These are phyloP conservation scores for Asterella californica DNA, from an alignment of 225 moss, liverwort and hornwort genomes.

Conservation along the genomic window DNA sequence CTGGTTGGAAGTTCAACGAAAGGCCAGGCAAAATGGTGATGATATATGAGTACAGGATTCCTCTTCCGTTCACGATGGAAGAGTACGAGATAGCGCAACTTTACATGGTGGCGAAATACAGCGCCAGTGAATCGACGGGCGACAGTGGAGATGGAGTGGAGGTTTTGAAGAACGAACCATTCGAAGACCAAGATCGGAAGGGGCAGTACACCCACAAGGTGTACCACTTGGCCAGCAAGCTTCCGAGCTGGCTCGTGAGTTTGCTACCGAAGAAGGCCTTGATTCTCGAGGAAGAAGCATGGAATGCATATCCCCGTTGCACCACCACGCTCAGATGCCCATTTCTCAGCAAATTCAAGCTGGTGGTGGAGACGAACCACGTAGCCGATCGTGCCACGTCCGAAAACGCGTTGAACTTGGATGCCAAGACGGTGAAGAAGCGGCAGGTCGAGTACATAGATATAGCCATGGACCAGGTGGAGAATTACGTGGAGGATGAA, in stretches of 20 bases:
- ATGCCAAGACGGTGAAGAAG: conserved; percentile 86
- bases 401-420: conserved; percentile 77
- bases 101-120: conserved; percentile 98
- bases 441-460: conserved; percentile 98
- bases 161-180: conserved; percentile 91
- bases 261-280: conserved; percentile 94
- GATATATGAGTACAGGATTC: conserved; percentile 59
- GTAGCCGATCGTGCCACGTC: conserved; percentile 68
- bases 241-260: conserved; percentile 96
- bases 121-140: conserved; percentile 93
- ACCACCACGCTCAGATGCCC: conserved; percentile 87
- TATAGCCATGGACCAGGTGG: conserved; percentile 93
- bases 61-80: conserved; percentile 83
- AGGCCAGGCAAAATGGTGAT: conserved; percentile 32
- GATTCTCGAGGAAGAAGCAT: conserved; percentile 97
- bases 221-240: conserved; percentile 97
- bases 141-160: conserved; percentile 97
- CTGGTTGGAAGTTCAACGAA: too few species aligned
- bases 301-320: conserved; percentile 96
- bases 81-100: conserved; percentile 97
- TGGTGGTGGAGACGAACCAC: conserved; percentile 79
- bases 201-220: conserved; percentile 99
- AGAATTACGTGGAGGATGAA: conserved; percentile 76
- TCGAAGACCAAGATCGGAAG: conserved; percentile 73
- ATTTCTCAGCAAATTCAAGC: conserved; percentile 76